These are phyloP conservation scores for Corylus avellana DNA, from an alignment of 306 rosid genomes.

Conservation along the genomic window DNA sequence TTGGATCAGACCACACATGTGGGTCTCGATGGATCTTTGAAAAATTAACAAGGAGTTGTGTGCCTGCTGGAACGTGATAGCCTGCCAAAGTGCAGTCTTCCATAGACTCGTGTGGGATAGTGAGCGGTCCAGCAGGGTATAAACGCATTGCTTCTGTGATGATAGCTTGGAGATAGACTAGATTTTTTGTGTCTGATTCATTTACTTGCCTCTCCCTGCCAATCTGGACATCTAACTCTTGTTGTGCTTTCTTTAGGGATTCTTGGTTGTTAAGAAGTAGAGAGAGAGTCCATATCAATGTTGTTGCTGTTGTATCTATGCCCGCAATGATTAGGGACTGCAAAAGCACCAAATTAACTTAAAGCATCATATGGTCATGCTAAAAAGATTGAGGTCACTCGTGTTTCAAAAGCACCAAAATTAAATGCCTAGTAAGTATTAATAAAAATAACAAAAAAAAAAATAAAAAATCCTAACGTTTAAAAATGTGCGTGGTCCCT, in stretches of 20 bases:
- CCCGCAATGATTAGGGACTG: constrained; percentile 21
- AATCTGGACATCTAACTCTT: constrained; percentile 31
- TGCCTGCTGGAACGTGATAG: constrained; percentile 37
- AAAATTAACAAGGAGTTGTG: constrained; percentile 42
- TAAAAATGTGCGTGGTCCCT: no score
- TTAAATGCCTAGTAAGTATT: no score
- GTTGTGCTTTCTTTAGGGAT: constrained; percentile 21
- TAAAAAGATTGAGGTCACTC: no score
- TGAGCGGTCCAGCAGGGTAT: constrained; percentile 48
- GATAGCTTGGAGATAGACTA: constrained; percentile 47
- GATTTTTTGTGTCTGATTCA: constrained; percentile 37
- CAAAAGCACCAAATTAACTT: neutral
- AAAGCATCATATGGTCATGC: neutral
- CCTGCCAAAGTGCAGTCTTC: constrained; percentile 56
- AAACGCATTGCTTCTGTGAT: constrained; percentile 55
- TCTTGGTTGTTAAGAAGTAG: constrained; percentile 33
- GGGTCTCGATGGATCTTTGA: constrained; percentile 49
- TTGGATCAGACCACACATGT: constrained; percentile 15
- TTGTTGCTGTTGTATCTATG: constrained; percentile 31
- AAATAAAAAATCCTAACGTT: no score
- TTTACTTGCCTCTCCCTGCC: constrained; percentile 18
- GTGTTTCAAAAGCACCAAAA: no score
- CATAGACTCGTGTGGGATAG: constrained; percentile 29
- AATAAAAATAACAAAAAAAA: no score
- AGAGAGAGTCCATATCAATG: constrained; percentile 38